These are phyloP conservation scores for Rutstroemia sydowiana DNA, from an alignment of 2,329 filamentous ascomycete genomes.

Conservation along the genomic window DNA sequence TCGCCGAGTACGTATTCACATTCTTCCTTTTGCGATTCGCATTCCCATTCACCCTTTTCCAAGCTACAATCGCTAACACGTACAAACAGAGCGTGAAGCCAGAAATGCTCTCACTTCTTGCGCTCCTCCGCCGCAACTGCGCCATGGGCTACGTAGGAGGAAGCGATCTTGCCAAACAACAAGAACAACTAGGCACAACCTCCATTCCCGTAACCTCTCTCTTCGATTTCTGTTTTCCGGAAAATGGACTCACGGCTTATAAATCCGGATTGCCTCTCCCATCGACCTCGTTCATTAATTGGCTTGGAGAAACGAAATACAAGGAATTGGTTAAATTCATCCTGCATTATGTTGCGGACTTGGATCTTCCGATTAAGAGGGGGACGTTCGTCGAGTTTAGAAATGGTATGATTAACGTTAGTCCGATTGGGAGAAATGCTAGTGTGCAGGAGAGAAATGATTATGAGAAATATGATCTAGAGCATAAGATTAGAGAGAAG, in stretches of 20 bases:
- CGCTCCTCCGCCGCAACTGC: constrained; percentile 74
- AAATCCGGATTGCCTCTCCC: constrained; percentile 71
- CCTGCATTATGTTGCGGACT: constrained; percentile 75
- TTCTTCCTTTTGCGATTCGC: background rate
- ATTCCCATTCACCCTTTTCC: background rate
- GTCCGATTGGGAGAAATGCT: constrained; percentile 80
- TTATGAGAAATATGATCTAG: constrained; percentile 74
- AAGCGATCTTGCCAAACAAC: constrained; percentile 86
- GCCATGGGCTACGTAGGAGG: constrained; percentile 91
- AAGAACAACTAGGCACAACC: constrained; percentile 80
- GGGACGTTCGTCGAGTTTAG: constrained; percentile 84
- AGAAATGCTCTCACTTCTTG: constrained; percentile 77
- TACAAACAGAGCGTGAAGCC: constrained; percentile 54
- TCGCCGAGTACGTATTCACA: constrained; percentile 53
- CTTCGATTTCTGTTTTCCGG: constrained; percentile 96
- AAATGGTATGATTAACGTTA: constrained; percentile 87
- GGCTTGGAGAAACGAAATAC: constrained; percentile 78
- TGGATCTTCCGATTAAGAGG: constrained; percentile 76
- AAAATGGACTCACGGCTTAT: constrained; percentile 92
- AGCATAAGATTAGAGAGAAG: constrained; percentile 65
- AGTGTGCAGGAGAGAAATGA: constrained; percentile 70
- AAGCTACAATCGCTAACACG: background rate
- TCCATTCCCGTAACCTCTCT: constrained; percentile 65
- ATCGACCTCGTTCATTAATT: constrained; percentile 81
- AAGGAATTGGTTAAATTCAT: constrained; percentile 70